A percentile compares a stretch with the other conserved stretches of the same genome.
Conservation (phyloP, 1,284 basidiomycete genomes). For the Coniferiporia sulphurascens region DNA sequence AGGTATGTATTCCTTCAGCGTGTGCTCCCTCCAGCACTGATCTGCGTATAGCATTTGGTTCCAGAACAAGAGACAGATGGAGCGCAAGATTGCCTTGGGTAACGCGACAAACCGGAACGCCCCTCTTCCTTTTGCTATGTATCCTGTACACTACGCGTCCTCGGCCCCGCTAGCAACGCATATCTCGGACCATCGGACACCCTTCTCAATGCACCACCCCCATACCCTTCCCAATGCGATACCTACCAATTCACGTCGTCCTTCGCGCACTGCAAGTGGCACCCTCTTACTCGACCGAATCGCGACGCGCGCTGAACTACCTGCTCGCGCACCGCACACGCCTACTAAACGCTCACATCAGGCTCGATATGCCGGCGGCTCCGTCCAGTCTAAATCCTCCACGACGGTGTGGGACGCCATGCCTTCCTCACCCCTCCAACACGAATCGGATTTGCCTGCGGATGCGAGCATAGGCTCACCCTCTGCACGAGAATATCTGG, state of each 20-base stretch:
- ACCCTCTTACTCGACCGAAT: conserved; percentile 14
- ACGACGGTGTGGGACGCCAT: conserved; percentile 15
- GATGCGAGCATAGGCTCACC: not conserved
- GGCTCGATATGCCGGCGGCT: not conserved
- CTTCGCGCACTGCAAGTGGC: not conserved
- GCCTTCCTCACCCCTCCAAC: conserved; percentile 17
- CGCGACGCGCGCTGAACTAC: conserved; percentile 12
- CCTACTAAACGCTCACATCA: conserved; percentile 9
- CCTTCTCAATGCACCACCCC: not conserved
- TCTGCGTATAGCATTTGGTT: conserved; percentile 55
- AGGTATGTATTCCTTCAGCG: conserved; percentile 24
- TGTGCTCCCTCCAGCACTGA: no score
- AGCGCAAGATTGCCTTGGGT: conserved; percentile 12
- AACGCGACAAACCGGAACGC: conserved; percentile 7
- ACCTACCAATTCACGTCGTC: not conserved
- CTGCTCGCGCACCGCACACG: conserved; percentile 1
- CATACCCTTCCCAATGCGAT: not conserved
- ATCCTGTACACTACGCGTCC: not conserved
- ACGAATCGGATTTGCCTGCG: not conserved
- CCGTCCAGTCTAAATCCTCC: not conserved
- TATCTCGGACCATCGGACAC: not conserved
- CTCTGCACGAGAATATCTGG: conserved; percentile 13
- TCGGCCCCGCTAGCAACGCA: not conserved
- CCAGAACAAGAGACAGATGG: conserved; percentile 73
- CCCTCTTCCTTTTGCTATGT: conserved; percentile 1